These are phyloP conservation scores for Scheffersomyces spartinae DNA, from an alignment of 805 yeast genomes.

Conservation along the genomic window DNA sequence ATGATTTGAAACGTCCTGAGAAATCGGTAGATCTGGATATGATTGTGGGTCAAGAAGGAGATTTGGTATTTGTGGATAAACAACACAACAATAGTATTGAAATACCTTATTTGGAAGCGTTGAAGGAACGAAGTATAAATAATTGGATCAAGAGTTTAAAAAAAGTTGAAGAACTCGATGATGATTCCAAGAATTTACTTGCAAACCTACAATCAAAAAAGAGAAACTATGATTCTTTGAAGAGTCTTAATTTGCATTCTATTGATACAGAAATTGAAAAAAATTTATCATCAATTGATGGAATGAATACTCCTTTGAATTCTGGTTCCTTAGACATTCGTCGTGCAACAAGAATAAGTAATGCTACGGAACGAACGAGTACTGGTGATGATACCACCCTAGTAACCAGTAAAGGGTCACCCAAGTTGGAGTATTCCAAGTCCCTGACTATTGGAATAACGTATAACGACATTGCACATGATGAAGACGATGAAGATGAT, in stretches of 20 bases:
- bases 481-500: slow-evolving; percentile 1
- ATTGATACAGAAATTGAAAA: slow-evolving; percentile 5
- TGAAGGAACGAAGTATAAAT: slow-evolving; percentile 18
- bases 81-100: slow-evolving; percentile 36
- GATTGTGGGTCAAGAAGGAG: slow-evolving; percentile 30
- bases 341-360: too few relatives aligned
- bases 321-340: too few relatives aligned
- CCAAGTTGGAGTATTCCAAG: slow-evolving; percentile 3
- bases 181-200: slow-evolving; percentile 12
- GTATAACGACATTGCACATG: slow-evolving; percentile 1
- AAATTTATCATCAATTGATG: slow-evolving; percentile 5
- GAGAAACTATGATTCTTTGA: not conserved
- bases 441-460: not conserved
- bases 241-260: slow-evolving; percentile 2
- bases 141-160: slow-evolving; percentile 21
- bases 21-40: slow-evolving; percentile 3
- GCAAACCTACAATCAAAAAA: slow-evolving; percentile 11
- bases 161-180: slow-evolving; percentile 6
- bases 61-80: slow-evolving; percentile 57
- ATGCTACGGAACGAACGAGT: too few relatives aligned
- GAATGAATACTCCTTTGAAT: too few relatives aligned
- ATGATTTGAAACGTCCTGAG: slow-evolving; percentile 55
- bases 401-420: too few relatives aligned
- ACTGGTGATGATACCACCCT: too few relatives aligned
- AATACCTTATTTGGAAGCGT: slow-evolving; percentile 27